phyloP scores from a whole-genome alignment of 2,329 filamentous ascomycete species.

The Aspergillus arachidicola region DNA sequence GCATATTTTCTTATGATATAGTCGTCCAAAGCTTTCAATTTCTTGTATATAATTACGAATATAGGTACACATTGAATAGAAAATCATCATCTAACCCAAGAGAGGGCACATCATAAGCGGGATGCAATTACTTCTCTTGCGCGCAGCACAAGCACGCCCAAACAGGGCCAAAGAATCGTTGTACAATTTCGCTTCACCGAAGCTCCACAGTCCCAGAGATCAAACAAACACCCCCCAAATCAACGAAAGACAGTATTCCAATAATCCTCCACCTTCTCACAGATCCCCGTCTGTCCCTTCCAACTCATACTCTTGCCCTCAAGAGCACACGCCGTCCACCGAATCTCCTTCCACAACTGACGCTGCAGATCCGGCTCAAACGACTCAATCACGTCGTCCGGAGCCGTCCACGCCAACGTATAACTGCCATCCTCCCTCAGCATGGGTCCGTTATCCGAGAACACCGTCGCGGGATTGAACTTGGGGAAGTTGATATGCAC shows the following conservation, averaged over 20 bases:
- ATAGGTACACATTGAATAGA: background rate
- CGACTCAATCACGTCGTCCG: slow-evolving; percentile 29
- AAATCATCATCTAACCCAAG: background rate
- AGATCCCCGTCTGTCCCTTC: slow-evolving; percentile 35
- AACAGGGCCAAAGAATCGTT: background rate
- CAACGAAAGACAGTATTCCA: slow-evolving; percentile 36
- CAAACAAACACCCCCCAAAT: background rate
- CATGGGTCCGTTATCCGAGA: slow-evolving; percentile 25
- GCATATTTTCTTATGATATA: background rate
- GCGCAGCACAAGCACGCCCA: background rate
- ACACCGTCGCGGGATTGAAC: slow-evolving; percentile 42
- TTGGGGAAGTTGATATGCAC: slow-evolving; percentile 45
- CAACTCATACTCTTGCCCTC: slow-evolving; percentile 36
- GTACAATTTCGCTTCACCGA: background rate
- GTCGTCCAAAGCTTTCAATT: background rate
- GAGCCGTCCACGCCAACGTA: slow-evolving; percentile 34
- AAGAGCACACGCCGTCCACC: slow-evolving; percentile 40
- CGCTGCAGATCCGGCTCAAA: slow-evolving; percentile 40
- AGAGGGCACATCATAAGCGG: background rate
- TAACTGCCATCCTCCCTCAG: slow-evolving; percentile 35
- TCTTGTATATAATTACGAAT: background rate
- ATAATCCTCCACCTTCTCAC: slow-evolving; percentile 34
- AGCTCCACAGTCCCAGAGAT: background rate
- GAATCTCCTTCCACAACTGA: slow-evolving; percentile 42
- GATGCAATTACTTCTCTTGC: background rate